These are phyloP conservation scores for Caryopteris hybrid DNA, from an alignment of 305 asterid species.

Conservation along the genomic window DNA sequence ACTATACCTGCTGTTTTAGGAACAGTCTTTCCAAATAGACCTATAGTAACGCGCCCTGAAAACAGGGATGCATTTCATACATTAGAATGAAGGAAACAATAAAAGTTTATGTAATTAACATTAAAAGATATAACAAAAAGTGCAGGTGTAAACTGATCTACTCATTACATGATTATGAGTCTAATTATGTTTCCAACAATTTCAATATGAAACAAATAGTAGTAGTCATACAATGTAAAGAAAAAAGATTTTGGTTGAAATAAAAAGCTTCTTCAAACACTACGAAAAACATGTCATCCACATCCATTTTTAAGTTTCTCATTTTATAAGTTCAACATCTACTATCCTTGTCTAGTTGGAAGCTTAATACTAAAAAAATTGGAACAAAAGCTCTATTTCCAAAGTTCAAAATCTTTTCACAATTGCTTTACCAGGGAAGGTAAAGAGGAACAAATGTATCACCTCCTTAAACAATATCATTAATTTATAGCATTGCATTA, in stretches of 20 bases:
- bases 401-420: background rate
- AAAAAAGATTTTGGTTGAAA: background rate
- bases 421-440: background rate
- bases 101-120: too few relatives aligned
- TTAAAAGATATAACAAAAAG: background rate
- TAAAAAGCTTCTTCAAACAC: background rate
- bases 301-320: background rate
- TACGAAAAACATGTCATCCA: background rate
- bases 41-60: slow-evolving; percentile 83
- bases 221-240: background rate
- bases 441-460: background rate
- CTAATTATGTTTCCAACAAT: background rate
- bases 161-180: background rate
- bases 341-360: background rate
- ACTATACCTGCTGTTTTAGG: slow-evolving; percentile 88
- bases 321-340: background rate
- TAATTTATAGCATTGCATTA: background rate
- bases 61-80: slow-evolving; percentile 7
- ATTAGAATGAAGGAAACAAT: slow-evolving; percentile 2
- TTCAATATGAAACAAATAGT: background rate
- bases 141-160: background rate
- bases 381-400: background rate
- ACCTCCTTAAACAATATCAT: background rate
- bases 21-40: slow-evolving; percentile 91
- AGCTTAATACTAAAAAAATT: background rate